Evolutionary conservation across 345 rosid genomes (phyloP).

Genomic region (Sisymbrium irio): DNA sequence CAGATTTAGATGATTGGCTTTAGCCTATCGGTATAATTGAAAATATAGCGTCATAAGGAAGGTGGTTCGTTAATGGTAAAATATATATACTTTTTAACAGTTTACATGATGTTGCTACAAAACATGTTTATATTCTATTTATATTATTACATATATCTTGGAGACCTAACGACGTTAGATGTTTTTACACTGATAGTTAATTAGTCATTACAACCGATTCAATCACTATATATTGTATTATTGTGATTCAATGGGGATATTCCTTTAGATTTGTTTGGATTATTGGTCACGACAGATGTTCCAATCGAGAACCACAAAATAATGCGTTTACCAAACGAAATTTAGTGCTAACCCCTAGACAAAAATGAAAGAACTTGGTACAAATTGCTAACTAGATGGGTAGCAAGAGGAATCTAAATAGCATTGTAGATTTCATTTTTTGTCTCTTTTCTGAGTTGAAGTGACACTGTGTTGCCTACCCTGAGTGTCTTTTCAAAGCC

Average conservation of each 20-base stretch:
- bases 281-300: background rate
- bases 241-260: background rate
- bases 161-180: background rate
- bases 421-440: background rate
- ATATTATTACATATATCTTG: background rate
- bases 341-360: background rate
- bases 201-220: background rate
- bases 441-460: constrained; percentile 13
- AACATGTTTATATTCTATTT: background rate
- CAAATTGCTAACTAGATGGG: constrained; percentile 25
- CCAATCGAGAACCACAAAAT: background rate
- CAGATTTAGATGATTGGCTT: constrained; percentile 22
- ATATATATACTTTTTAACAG: background rate
- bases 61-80: background rate
- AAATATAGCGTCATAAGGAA: constrained; percentile 21
- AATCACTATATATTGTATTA: background rate
- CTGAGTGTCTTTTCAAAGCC: constrained; percentile 25
- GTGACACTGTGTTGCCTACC: constrained; percentile 28
- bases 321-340: background rate
- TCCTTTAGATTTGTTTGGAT: background rate
- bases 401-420: constrained; percentile 26
- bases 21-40: constrained; percentile 19
- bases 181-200: constrained; percentile 3
- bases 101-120: constrained; percentile 3
- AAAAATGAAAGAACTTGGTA: background rate